Conservation (phyloP, 2,329 filamentous ascomycete genomes). For the Gyromitra esculenta region DNA sequence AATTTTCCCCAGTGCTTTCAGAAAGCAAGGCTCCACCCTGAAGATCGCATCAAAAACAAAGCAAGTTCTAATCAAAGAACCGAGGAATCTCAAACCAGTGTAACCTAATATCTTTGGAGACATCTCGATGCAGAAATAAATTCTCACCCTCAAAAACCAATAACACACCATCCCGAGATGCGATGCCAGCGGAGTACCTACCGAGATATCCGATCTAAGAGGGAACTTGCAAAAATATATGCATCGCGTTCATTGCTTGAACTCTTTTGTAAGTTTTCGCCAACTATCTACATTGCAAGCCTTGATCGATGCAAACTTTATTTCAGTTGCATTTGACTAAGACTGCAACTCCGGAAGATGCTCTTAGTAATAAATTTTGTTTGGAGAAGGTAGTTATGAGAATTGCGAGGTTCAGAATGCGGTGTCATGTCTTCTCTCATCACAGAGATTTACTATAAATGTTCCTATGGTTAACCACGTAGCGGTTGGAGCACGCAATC, state of each 20-base stretch:
- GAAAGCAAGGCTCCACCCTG: not conserved
- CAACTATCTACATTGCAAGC: not conserved
- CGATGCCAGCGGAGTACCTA: not conserved
- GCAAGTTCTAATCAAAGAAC: not conserved
- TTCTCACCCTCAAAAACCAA: not conserved
- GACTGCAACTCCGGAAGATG: not conserved
- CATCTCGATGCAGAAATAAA: constrained; percentile 13
- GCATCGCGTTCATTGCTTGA: not conserved
- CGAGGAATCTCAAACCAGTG: not conserved
- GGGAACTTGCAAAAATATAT: not conserved
- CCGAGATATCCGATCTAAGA: constrained; percentile 28
- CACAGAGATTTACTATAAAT: not conserved
- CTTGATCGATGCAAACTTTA: constrained; percentile 7
- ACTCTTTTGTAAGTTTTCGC: not conserved
- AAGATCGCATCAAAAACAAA: not conserved
- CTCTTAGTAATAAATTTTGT: not conserved
- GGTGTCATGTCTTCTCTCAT: constrained; percentile 13
- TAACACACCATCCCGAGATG: not conserved
- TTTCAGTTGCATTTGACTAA: constrained; percentile 1
- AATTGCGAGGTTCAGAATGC: not conserved
- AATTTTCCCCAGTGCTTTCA: not conserved
- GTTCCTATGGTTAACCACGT: not conserved
- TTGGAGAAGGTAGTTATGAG: not conserved
- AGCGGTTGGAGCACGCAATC: constrained; percentile 16
- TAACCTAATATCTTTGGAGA: constrained; percentile 1